phyloP scores from a whole-genome alignment of 2,329 filamentous ascomycete species.

The Claviceps pazoutovae region DNA sequence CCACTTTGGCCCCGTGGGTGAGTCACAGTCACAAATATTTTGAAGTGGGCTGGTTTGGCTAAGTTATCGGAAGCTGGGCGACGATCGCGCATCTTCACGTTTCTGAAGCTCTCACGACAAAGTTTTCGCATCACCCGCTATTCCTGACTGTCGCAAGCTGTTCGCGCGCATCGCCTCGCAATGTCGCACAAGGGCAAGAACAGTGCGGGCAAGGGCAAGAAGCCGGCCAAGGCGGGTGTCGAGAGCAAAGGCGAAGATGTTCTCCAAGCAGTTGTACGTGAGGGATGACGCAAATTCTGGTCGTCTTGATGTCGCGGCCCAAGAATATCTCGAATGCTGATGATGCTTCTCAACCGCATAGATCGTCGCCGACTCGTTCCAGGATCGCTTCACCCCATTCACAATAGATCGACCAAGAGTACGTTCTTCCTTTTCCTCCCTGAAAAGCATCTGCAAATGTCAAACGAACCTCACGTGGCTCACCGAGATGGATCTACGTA shows the following conservation, averaged over 20 bases:
- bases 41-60: too few relatives aligned
- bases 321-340: constrained; percentile 8
- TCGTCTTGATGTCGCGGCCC: not conserved
- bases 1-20: too few relatives aligned
- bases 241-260: constrained; percentile 45
- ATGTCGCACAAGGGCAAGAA: constrained; percentile 35
- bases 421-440: not conserved
- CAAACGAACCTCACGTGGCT: not conserved
- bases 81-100: too few relatives aligned
- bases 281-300: constrained; percentile 12
- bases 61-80: too few relatives aligned
- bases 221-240: constrained; percentile 33
- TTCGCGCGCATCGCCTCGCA: constrained; percentile 3
- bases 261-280: constrained; percentile 41
- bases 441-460: not conserved
- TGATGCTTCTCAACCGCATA: constrained; percentile 19
- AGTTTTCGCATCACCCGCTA: not conserved
- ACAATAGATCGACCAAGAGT: constrained; percentile 80
- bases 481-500: constrained; percentile 21
- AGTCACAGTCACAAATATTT: too few relatives aligned
- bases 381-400: constrained; percentile 81
- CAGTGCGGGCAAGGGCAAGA: constrained; percentile 35
- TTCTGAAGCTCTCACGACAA: not conserved
- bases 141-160: not conserved
- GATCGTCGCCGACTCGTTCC: constrained; percentile 89